These are phyloP conservation scores for Prunella vulgaris DNA, from an alignment of 257 asterid genomes.

Conservation along the genomic window DNA sequence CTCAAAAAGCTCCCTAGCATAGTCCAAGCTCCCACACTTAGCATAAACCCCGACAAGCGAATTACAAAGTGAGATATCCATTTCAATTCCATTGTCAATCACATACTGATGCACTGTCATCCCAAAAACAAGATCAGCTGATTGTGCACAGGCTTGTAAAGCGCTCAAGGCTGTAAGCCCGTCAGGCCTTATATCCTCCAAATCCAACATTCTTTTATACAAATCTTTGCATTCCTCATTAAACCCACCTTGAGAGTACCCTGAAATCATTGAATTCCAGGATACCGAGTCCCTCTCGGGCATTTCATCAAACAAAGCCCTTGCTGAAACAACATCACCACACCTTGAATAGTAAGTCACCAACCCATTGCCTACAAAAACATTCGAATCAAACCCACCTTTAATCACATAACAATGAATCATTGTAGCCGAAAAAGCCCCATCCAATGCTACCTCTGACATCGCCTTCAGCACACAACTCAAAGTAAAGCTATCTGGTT, in stretches of 20 bases:
- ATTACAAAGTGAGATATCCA: slow-evolving; percentile 67
- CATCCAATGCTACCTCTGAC: slow-evolving; percentile 43
- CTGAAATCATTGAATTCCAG: slow-evolving; percentile 87
- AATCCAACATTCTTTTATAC: slow-evolving; percentile 50
- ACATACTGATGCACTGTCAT: slow-evolving; percentile 62
- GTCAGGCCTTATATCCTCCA: slow-evolving; percentile 43
- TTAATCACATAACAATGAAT: slow-evolving; percentile 60
- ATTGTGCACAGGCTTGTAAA: slow-evolving; percentile 78
- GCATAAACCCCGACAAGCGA: slow-evolving; percentile 65
- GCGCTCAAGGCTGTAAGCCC: slow-evolving; percentile 59
- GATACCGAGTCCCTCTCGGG: slow-evolving; percentile 65
- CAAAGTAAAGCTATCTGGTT: slow-evolving; percentile 60
- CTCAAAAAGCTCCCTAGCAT: slow-evolving; percentile 61
- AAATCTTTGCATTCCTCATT: slow-evolving; percentile 63
- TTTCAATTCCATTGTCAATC: slow-evolving; percentile 42
- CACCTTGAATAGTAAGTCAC: slow-evolving; percentile 65
- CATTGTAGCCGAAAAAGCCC: slow-evolving; percentile 26
- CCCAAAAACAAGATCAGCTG: slow-evolving; percentile 68
- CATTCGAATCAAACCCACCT: slow-evolving; percentile 54
- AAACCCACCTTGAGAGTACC: slow-evolving; percentile 72
- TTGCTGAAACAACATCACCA: slow-evolving; percentile 58
- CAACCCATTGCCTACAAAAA: slow-evolving; percentile 71
- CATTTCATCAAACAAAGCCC: slow-evolving; percentile 56
- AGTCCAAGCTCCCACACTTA: slow-evolving; percentile 83
- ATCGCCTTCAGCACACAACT: slow-evolving; percentile 74